Evolutionary conservation across 306 rosid genomes (phyloP).

Genomic region (Cucurbita pepo): DNA sequence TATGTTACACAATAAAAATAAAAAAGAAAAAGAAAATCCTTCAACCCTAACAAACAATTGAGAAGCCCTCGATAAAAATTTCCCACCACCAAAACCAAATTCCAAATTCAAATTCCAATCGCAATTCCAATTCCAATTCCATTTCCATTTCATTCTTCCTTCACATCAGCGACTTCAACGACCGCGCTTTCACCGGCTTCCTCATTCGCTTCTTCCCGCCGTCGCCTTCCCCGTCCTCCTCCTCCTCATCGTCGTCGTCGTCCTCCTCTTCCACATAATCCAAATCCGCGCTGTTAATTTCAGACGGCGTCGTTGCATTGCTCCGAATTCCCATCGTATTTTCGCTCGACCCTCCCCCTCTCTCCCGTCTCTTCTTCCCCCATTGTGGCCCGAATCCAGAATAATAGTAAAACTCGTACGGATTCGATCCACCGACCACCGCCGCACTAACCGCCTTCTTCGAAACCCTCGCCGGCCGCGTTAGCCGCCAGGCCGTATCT

Average conservation of each 20-base stretch:
- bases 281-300: slow-evolving; percentile 11
- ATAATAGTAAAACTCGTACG: slow-evolving; percentile 58
- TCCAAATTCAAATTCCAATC: not conserved
- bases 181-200: slow-evolving; percentile 77
- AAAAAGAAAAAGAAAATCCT: not conserved
- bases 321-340: slow-evolving; percentile 2
- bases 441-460: not conserved
- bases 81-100: not conserved
- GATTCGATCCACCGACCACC: slow-evolving; percentile 16
- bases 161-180: slow-evolving; percentile 73
- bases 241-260: slow-evolving; percentile 22
- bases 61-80: not conserved
- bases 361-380: slow-evolving; percentile 44
- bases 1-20: not conserved
- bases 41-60: not conserved
- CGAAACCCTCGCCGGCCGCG: not conserved
- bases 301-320: slow-evolving; percentile 9
- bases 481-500: not conserved
- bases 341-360: slow-evolving; percentile 10
- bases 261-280: slow-evolving; percentile 35
- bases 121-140: not conserved
- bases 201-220: slow-evolving; percentile 47
- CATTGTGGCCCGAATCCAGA: slow-evolving; percentile 74
- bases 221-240: slow-evolving; percentile 6
- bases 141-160: not conserved